Percentiles rank a stretch among this genome's conserved stretches.
phyloP scores from a whole-genome alignment of 202 grass and related monocot genomes.

The Digitaria exilis region DNA sequence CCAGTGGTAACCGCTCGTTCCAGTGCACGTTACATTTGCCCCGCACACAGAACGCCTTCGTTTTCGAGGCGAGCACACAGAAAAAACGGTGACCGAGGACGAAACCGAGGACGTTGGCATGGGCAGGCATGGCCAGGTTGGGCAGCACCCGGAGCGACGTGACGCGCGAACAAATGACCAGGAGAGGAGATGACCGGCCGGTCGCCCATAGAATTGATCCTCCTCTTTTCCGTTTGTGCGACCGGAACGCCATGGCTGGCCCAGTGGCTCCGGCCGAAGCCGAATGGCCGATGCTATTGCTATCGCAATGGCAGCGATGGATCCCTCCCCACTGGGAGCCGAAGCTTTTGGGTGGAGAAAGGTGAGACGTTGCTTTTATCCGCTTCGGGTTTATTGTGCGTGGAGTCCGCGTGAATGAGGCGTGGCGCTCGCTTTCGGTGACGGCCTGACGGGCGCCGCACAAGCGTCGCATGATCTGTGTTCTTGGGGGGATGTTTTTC shows the following conservation, averaged over 20 bases:
- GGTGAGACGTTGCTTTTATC: conserved; percentile 32
- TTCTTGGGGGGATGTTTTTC: too few species aligned
- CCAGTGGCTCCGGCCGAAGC: background rate
- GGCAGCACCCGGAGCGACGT: conserved; percentile 16
- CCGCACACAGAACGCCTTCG: background rate
- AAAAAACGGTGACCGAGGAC: background rate
- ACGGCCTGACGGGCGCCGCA: background rate
- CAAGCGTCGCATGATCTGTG: background rate
- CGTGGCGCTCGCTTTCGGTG: conserved; percentile 27
- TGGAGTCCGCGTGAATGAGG: conserved; percentile 32
- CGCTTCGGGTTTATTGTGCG: background rate
- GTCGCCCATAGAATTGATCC: conserved; percentile 11
- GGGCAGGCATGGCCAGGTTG: background rate
- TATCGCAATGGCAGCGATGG: background rate
- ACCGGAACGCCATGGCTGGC: background rate
- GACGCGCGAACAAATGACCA: conserved; percentile 31
- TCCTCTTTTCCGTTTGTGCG: background rate
- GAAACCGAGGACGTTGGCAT: background rate
- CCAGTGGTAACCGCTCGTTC: background rate
- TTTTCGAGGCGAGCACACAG: background rate
- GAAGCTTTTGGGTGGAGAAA: background rate
- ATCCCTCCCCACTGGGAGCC: background rate
- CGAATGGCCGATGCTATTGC: too few species aligned
- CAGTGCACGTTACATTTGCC: background rate
- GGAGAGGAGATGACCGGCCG: too few species aligned